Evolutionary conservation across 768 basidiomycete species (phyloP).

Genomic region (Trametes cubensis): DNA sequence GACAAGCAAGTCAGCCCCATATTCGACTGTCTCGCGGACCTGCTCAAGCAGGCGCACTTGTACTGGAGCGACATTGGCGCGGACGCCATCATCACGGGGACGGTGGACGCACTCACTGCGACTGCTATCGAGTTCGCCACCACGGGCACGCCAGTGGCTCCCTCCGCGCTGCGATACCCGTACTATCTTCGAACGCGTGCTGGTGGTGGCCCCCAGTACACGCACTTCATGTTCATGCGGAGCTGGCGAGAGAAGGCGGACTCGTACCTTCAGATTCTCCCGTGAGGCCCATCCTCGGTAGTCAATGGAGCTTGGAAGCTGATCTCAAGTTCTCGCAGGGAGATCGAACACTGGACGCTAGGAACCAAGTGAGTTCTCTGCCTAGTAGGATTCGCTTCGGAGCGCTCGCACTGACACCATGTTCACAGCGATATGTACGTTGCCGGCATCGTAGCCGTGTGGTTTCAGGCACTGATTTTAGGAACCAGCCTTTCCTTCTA

Average conservation of each 20-base stretch:
- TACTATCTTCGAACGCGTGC: slow-evolving; percentile 36
- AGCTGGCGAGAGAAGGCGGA: slow-evolving; percentile 36
- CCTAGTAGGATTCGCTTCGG: too few species aligned
- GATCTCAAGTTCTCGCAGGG: not conserved
- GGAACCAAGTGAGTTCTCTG: slow-evolving; percentile 16
- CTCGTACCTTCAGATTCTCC: slow-evolving; percentile 43
- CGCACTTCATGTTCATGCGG: slow-evolving; percentile 35
- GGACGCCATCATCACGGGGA: slow-evolving; percentile 34
- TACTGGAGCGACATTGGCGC: slow-evolving; percentile 38
- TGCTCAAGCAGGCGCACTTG: slow-evolving; percentile 36
- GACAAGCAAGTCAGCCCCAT: slow-evolving; percentile 36
- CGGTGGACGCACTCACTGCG: slow-evolving; percentile 41
- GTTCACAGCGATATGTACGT: slow-evolving; percentile 16
- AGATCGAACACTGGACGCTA: slow-evolving; percentile 23
- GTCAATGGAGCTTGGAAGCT: not conserved
- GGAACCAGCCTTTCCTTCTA: slow-evolving; percentile 24
- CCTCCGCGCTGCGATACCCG: slow-evolving; percentile 34
- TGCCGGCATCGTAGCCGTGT: not conserved
- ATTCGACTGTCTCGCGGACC: slow-evolving; percentile 40
- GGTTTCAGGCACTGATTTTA: not conserved
- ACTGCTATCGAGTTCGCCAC: slow-evolving; percentile 40
- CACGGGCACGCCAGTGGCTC: slow-evolving; percentile 30
- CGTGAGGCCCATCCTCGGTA: slow-evolving; percentile 23
- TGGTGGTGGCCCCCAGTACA: slow-evolving; percentile 41
- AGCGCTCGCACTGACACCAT: not conserved